A percentile compares a stretch with the other conserved stretches of the same genome.
Evolutionary conservation across 2,329 filamentous ascomycete genomes (phyloP).

Genomic region (Aplosporella prunicola): DNA sequence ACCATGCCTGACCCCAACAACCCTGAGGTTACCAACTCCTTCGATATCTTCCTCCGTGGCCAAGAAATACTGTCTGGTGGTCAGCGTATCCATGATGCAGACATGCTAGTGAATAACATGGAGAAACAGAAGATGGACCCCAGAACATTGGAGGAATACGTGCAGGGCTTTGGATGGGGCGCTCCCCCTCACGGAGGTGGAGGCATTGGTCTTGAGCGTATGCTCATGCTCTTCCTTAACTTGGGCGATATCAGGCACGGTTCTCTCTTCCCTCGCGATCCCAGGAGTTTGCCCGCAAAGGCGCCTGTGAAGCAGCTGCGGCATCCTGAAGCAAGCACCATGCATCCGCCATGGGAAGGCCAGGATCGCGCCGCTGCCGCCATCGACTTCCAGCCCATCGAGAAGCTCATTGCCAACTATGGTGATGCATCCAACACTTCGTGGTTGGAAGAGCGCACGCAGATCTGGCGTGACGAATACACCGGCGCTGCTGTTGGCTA

Average conservation of each 20-base stretch:
- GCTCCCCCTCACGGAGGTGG: slow-evolving; percentile 84
- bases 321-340: slow-evolving; percentile 79
- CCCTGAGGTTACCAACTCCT: slow-evolving; percentile 72
- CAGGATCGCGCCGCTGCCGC: slow-evolving; percentile 38
- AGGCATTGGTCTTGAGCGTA: slow-evolving; percentile 80
- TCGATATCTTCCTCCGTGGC: slow-evolving; percentile 88
- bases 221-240: slow-evolving; percentile 76
- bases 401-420: slow-evolving; percentile 89
- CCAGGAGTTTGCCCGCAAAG: slow-evolving; percentile 70
- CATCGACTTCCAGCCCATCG: slow-evolving; percentile 59
- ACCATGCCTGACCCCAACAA: slow-evolving; percentile 74
- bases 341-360: slow-evolving; percentile 55
- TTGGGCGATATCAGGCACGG: slow-evolving; percentile 84
- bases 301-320: slow-evolving; percentile 56
- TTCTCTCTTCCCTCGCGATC: slow-evolving; percentile 79
- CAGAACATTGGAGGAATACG: slow-evolving; percentile 80
- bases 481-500: slow-evolving; percentile 82
- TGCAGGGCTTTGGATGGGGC: slow-evolving; percentile 79
- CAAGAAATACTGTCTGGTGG: slow-evolving; percentile 90
- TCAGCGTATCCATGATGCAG: slow-evolving; percentile 79
- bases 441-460: slow-evolving; percentile 82
- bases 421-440: slow-evolving; percentile 90
- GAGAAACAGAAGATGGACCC: slow-evolving; percentile 64
- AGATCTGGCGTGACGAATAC: slow-evolving; percentile 70
- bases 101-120: slow-evolving; percentile 70